Percentiles rank a stretch among this genome's conserved stretches.
phyloP scores from a whole-genome alignment of 176 grass and related monocot genomes.

The Musa beccarii region DNA sequence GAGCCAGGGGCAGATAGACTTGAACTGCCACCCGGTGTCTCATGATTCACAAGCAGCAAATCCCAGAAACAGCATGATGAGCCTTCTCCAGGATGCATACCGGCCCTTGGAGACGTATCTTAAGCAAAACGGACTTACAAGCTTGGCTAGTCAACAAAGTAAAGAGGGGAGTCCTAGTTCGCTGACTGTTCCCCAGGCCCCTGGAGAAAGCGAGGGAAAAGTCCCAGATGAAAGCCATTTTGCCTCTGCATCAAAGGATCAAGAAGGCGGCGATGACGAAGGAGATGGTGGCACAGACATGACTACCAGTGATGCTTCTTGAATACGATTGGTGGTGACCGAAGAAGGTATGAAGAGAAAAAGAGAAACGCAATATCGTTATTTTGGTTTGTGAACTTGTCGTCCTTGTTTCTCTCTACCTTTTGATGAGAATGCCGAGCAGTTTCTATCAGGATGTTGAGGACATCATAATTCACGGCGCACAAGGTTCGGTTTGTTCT shows the following conservation, averaged over 20 bases:
- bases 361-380: not conserved
- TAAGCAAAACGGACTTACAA: constrained; percentile 65
- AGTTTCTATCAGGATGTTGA: not conserved
- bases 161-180: constrained; percentile 30
- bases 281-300: not conserved
- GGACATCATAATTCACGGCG: not conserved
- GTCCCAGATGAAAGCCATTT: constrained; percentile 45
- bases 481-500: not conserved
- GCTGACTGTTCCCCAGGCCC: constrained; percentile 9
- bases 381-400: too few relatives aligned
- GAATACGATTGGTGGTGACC: not conserved
- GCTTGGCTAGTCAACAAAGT: constrained; percentile 48
- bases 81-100: constrained; percentile 65
- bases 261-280: not conserved
- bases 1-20: constrained; percentile 69
- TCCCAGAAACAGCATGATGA: constrained; percentile 56
- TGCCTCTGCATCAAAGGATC: not conserved
- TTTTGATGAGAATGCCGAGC: not conserved
- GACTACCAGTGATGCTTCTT: not conserved
- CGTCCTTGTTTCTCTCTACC: not conserved
- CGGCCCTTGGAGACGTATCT: constrained; percentile 76
- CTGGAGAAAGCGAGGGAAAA: constrained; percentile 52
- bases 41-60: constrained; percentile 24
- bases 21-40: constrained; percentile 52
- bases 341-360: too few relatives aligned